phyloP scores from a whole-genome alignment of 495 filamentous ascomycete species.

The Penicillium cosmopolitanum region DNA sequence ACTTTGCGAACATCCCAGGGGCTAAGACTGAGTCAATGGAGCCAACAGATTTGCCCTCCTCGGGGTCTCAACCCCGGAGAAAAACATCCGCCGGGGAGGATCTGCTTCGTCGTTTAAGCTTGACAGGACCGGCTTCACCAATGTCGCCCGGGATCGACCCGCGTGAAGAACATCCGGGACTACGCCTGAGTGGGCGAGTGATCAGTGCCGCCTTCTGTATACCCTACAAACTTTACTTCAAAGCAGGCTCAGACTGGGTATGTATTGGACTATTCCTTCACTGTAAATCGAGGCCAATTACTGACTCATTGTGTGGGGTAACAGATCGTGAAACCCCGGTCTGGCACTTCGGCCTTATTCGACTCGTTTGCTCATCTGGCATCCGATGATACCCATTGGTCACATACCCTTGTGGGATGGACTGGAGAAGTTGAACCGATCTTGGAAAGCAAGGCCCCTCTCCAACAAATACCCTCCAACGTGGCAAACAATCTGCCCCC shows the following conservation, averaged over 20 bases:
- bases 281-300: too few species aligned
- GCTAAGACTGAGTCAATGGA: slow-evolving; percentile 20
- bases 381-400: slow-evolving; percentile 74
- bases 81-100: slow-evolving; percentile 62
- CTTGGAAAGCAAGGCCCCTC: slow-evolving; percentile 36
- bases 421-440: slow-evolving; percentile 80
- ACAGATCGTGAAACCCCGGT: slow-evolving; percentile 63
- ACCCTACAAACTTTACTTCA: slow-evolving; percentile 72
- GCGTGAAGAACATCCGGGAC: slow-evolving; percentile 62
- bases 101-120: slow-evolving; percentile 65
- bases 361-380: slow-evolving; percentile 85
- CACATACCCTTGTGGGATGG: slow-evolving; percentile 89
- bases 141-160: slow-evolving; percentile 59
- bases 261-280: slow-evolving; percentile 20
- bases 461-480: slow-evolving; percentile 41
- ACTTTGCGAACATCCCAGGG: slow-evolving; percentile 38
- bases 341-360: slow-evolving; percentile 85
- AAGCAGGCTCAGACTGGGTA: slow-evolving; percentile 76
- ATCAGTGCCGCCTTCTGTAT: slow-evolving; percentile 88
- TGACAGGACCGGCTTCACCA: slow-evolving; percentile 41
- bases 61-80: slow-evolving; percentile 49
- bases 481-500: slow-evolving; percentile 27
- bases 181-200: slow-evolving; percentile 77
- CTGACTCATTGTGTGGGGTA: neutral
- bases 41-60: slow-evolving; percentile 28